Base-by-base conservation (phyloP, 177 flowering plant species). In the Tripterygium wilfordii region DNA sequence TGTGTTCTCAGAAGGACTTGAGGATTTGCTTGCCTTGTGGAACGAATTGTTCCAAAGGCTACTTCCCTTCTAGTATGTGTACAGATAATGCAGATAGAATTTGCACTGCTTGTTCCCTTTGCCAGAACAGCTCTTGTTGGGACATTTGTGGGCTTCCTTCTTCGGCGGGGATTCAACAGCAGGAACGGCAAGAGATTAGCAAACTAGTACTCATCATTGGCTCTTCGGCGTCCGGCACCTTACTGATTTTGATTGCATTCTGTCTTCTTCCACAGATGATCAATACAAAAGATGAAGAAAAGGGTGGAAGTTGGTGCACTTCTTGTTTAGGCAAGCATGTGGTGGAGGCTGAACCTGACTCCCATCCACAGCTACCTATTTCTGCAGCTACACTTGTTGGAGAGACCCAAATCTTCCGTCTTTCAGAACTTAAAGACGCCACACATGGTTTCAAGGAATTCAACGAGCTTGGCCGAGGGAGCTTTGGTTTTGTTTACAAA, bases 401-500 rank as follows among this genome's bases (percentile, higher is more conserved):
- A 1, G 29, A 54, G 5, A 74, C 95, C 13, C 95, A 78, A 51
- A 72, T 78, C 10, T 85, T 85, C 40, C 77, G 95, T 1, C 80
- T 85, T 24, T 66, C 88, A 1, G 95, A 85, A 25, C 65, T 85
- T 3, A 85, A 80, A 56, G 95, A 85, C 36, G 87, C 89, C 9
- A 82, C 95, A 0, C 77, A 82, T 25, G 89, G 95, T n/a, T 85
- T 85, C 69, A 85, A 85, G 64, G 95, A 86, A 48, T 79, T 80
- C 60, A 83, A 77, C 42, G 95, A 83, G 73, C 79, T 86, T 14
- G 95, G 95, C 6, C 50, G 95, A 40, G 95, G 95, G 54, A 81
- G 80, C 57, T 83, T 75, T 39, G 95, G 95, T 19, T 80, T 83
- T 51, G 95, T 86, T 24, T 86, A 86, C 75, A 80, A 79, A 62